Conservation (phyloP, 495 filamentous ascomycete species). For the Penicillium canescens region DNA sequence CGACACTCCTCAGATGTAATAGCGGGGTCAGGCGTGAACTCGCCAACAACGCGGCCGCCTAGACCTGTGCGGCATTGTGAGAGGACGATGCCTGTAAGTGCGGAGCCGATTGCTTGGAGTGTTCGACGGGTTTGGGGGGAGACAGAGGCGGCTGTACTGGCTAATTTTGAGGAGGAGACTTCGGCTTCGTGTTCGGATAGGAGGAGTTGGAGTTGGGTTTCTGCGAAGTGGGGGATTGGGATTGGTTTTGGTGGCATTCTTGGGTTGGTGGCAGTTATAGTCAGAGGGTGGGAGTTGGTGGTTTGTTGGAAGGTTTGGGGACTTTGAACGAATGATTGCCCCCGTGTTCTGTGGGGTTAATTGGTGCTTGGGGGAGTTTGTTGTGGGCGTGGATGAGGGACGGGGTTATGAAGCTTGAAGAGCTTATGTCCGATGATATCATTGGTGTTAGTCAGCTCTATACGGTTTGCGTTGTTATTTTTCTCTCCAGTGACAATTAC, state of each 20-base stretch:
- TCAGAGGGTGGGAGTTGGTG: neutral
- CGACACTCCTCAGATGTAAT: slow-evolving; percentile 48
- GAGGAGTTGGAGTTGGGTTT: slow-evolving; percentile 76
- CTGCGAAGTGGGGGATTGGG: slow-evolving; percentile 75
- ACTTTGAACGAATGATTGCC: neutral
- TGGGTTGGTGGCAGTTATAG: neutral
- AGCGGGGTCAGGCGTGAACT: slow-evolving; percentile 74
- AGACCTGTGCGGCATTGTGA: slow-evolving; percentile 85
- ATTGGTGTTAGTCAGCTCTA: slow-evolving; percentile 20
- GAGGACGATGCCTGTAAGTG: slow-evolving; percentile 76
- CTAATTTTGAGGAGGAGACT: slow-evolving; percentile 48
- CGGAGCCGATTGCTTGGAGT: slow-evolving; percentile 83
- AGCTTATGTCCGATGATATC: slow-evolving; percentile 11
- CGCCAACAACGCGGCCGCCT: slow-evolving; percentile 83
- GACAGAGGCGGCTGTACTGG: slow-evolving; percentile 70
- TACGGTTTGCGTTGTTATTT: neutral
- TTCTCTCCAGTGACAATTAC: too few relatives aligned
- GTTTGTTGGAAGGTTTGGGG: neutral
- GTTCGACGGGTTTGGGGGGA: slow-evolving; percentile 67
- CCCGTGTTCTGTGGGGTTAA: neutral
- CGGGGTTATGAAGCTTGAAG: neutral
- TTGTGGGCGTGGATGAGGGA: neutral
- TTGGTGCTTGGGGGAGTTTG: slow-evolving; percentile 2
- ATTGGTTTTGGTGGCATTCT: slow-evolving; percentile 35
- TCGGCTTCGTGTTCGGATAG: slow-evolving; percentile 74